phyloP scores from a whole-genome alignment of 768 basidiomycete genomes.

The Clitopilus hobsonii region DNA sequence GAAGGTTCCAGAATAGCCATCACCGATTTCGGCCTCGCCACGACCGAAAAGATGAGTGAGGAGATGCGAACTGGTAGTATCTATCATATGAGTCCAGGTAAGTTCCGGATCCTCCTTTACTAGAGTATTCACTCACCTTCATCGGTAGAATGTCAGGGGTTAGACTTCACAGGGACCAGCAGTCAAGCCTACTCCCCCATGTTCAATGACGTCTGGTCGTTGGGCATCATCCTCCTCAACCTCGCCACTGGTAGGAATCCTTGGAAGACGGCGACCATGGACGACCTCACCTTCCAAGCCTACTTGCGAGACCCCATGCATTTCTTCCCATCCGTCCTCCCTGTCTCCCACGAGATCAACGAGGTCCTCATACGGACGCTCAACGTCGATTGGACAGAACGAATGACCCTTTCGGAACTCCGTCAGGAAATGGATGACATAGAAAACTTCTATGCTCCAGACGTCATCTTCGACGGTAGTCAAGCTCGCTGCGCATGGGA shows the following conservation, averaged over 20 bases:
- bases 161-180: constrained; percentile 54
- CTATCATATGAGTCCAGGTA: constrained; percentile 98
- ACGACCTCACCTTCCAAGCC: constrained; percentile 87
- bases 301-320: constrained; percentile 72
- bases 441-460: constrained; percentile 66
- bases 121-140: constrained; percentile 11
- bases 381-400: constrained; percentile 60
- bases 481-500: constrained; percentile 80
- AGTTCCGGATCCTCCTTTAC: constrained; percentile 15
- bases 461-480: constrained; percentile 74
- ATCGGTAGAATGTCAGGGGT: constrained; percentile 83
- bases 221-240: constrained; percentile 95
- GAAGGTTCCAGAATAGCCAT: constrained; percentile 74
- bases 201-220: constrained; percentile 93
- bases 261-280: constrained; percentile 82
- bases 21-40: constrained; percentile 95
- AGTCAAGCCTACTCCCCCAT: constrained; percentile 68
- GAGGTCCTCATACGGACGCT: constrained; percentile 71
- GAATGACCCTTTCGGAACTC: constrained; percentile 47
- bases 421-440: constrained; percentile 53
- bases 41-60: constrained; percentile 75
- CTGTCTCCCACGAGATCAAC: constrained; percentile 73
- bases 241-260: constrained; percentile 93
- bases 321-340: constrained; percentile 84
- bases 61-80: constrained; percentile 96